A percentile compares a stretch with the other conserved stretches of the same genome.
Conservation (phyloP, 108 stramenopile species). For the Discostella stelligeroides region DNA sequence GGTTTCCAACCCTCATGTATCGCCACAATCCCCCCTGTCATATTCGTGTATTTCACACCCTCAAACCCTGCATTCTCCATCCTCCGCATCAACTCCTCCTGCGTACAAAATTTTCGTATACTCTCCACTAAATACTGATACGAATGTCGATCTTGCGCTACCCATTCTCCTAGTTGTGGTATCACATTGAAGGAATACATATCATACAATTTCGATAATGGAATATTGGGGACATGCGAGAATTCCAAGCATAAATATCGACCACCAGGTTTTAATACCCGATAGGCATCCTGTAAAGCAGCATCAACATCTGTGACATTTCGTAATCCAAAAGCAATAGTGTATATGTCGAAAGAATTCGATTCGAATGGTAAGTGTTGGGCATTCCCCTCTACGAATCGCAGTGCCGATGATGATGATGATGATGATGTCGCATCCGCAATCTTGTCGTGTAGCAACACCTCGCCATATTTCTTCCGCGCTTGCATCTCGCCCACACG, state of each 20-base stretch:
- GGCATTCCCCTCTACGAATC: constrained; percentile 92
- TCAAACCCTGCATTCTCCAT: constrained; percentile 88
- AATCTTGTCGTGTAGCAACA: constrained; percentile 53
- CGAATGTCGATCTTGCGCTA: constrained; percentile 93
- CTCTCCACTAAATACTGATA: constrained; percentile 99
- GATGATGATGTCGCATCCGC: too few species aligned
- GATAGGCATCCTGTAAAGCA: constrained; percentile 80
- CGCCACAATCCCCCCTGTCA: constrained; percentile 95
- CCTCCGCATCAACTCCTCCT: constrained; percentile 80
- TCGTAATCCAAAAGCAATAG: constrained; percentile 97
- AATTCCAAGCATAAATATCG: constrained; percentile 98
- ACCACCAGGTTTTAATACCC: constrained; percentile 96
- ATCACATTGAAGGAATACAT: constrained; percentile 94
- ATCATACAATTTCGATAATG: constrained; percentile 84
- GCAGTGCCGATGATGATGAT: constrained; percentile 35
- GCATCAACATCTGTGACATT: constrained; percentile 96
- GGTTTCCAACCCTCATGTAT: constrained; percentile 90
- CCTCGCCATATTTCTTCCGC: constrained; percentile 54
- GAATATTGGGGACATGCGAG: constrained; percentile 78
- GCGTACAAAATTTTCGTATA: constrained; percentile 94
- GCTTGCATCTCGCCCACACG: constrained; percentile 87
- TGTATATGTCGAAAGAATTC: constrained; percentile 95
- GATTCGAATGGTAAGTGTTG: constrained; percentile 89
- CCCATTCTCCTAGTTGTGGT: constrained; percentile 87
- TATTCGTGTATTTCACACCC: constrained; percentile 74